A percentile compares a stretch with the other conserved stretches of the same genome.
These are phyloP conservation scores for Pulveroboletus frians DNA, from an alignment of 768 basidiomycete genomes.

Conservation along the genomic window DNA sequence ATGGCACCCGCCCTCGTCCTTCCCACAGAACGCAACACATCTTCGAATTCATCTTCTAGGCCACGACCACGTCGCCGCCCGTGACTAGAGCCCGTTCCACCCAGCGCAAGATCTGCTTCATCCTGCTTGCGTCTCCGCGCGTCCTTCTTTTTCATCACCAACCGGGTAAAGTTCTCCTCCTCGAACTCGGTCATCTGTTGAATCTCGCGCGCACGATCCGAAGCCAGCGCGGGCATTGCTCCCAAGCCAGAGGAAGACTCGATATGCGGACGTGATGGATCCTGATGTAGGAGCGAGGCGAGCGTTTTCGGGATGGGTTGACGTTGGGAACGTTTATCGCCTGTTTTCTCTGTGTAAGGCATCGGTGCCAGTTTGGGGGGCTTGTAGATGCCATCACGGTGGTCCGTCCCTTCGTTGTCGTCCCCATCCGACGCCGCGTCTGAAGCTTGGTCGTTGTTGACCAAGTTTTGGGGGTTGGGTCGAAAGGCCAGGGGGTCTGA, in stretches of 20 bases:
- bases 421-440: constrained; percentile 32
- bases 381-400: constrained; percentile 58
- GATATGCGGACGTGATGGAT: constrained; percentile 57
- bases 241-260: constrained; percentile 76
- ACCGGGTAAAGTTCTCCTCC: constrained; percentile 88
- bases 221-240: constrained; percentile 47
- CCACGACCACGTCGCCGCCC: constrained; percentile 62
- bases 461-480: constrained; percentile 78
- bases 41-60: constrained; percentile 80
- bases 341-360: constrained; percentile 66
- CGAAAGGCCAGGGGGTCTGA: constrained; percentile 89
- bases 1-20: constrained; percentile 38
- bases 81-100: constrained; percentile 56
- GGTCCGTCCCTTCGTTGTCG: constrained; percentile 11
- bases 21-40: constrained; percentile 63
- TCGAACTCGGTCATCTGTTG: constrained; percentile 83
- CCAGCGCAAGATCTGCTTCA: constrained; percentile 84
- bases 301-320: constrained; percentile 64
- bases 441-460: constrained; percentile 36
- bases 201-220: constrained; percentile 72
- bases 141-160: constrained; percentile 89
- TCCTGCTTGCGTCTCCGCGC: constrained; percentile 64
- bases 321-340: constrained; percentile 41
- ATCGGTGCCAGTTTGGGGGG: constrained; percentile 88
- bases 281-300: constrained; percentile 44